Evolutionary conservation across 2,329 filamentous ascomycete genomes (phyloP), one percentile per base, ranked within the genome.

Genomic region (Xylariaceae sp.): DNA sequence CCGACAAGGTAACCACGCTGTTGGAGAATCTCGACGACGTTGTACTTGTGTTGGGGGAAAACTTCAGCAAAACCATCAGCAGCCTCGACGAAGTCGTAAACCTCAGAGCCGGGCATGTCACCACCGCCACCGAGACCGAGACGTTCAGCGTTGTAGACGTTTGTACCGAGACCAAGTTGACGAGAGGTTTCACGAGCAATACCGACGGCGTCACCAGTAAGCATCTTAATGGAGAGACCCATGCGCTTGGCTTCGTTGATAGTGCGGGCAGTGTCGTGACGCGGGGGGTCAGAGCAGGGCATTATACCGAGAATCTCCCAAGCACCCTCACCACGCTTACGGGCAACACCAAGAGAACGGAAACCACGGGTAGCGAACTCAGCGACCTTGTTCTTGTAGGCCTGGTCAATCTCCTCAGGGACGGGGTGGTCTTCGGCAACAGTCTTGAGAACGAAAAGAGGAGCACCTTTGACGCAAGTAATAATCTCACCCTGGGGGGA

Each of bases 231-330:
- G 67, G 88, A 92, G 63, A 96, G 82, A 81, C 91, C 91, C 60
- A 96, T 85, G 65, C 80, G 83, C 82, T 94, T 93, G 71, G 91
- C 91, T 77, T 96, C 91, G 75, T 89, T 88, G 78, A 96, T 89
- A 63, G 92, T 96, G 75, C 90, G 89, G 70, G 87, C 90, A 68
- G 92, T 96, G 72, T 96, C 91, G 79, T 95, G 87, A 72, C 92
- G 89, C 68, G 91, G 91, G 69, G 92, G 92, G 75, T 96, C 91
- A 69, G 88, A 90, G 83, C 91, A 96, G 72, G 92, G 91, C 89
- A 96, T 93, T 71, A 96, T 96, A 71, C 91, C 91, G 68, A 96
- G 86, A 68, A 96, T 92, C 76, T 96, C 90, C 91, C 92, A 96
- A 58, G 84, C 80, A 72, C 85, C 84, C 75, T 89, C 84, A 73